Percentiles rank a stretch among this genome's conserved stretches.
These are phyloP conservation scores for Vicia sativa DNA, from an alignment of 306 rosid species.

Conservation along the genomic window DNA sequence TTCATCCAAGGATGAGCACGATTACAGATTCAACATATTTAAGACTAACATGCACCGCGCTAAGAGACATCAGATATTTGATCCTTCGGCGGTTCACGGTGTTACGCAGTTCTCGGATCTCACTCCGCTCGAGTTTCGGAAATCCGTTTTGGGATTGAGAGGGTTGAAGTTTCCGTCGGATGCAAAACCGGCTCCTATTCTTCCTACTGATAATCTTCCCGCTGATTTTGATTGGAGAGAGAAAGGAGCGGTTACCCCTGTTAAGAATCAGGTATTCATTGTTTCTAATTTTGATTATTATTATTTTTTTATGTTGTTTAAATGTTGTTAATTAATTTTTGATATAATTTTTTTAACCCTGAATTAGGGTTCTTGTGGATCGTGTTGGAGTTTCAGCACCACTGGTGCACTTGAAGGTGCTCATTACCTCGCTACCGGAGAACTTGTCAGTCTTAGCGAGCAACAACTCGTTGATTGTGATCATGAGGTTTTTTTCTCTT, in stretches of 20 bases:
- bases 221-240: slow-evolving; percentile 93
- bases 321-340: background rate
- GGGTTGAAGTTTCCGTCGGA: slow-evolving; percentile 60
- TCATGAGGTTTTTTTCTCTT: slow-evolving; percentile 64
- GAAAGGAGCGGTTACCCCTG: slow-evolving; percentile 71
- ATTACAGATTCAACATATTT: slow-evolving; percentile 65
- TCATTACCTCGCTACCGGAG: slow-evolving; percentile 74
- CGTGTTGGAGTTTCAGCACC: slow-evolving; percentile 98
- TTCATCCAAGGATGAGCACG: slow-evolving; percentile 66
- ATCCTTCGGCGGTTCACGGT: slow-evolving; percentile 86
- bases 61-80: slow-evolving; percentile 66
- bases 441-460: slow-evolving; percentile 93
- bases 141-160: slow-evolving; percentile 60
- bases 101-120: slow-evolving; percentile 86
- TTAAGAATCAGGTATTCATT: slow-evolving; percentile 77
- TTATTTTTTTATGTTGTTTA: background rate
- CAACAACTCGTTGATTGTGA: slow-evolving; percentile 98
- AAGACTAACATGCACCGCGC: slow-evolving; percentile 78
- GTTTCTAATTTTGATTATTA: background rate
- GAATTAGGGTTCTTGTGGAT: slow-evolving; percentile 90
- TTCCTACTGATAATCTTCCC: slow-evolving; percentile 83
- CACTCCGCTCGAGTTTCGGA: slow-evolving; percentile 71
- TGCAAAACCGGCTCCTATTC: slow-evolving; percentile 71
- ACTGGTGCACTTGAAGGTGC: slow-evolving; percentile 99
- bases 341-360: background rate